Evolutionary conservation across 2,329 filamentous ascomycete species (phyloP).

Genomic region (Diaporthe citrichinensis): DNA sequence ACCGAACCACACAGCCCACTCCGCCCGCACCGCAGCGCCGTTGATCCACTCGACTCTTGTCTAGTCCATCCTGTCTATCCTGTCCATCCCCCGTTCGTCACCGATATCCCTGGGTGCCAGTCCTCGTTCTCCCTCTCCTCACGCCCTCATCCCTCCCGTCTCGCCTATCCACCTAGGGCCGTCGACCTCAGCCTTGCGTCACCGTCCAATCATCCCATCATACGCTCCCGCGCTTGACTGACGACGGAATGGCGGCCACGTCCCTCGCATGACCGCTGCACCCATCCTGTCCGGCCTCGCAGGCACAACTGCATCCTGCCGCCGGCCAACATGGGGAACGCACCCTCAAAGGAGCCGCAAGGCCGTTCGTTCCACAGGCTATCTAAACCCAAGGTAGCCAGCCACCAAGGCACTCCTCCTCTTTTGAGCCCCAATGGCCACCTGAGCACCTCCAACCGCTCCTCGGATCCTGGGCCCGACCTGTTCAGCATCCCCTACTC

Average conservation of each 20-base stretch:
- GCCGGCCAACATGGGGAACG: slow-evolving; percentile 40
- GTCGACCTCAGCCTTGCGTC: slow-evolving; percentile 31
- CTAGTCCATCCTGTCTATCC: slow-evolving; percentile 2
- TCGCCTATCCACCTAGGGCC: not conserved
- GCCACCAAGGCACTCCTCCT: slow-evolving; percentile 16
- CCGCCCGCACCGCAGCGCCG: not conserved
- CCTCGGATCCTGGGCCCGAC: slow-evolving; percentile 20
- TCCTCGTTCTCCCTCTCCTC: slow-evolving; percentile 15
- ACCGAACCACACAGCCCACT: slow-evolving; percentile 10
- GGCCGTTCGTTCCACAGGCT: slow-evolving; percentile 39
- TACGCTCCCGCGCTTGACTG: slow-evolving; percentile 28
- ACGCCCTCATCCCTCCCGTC: not conserved
- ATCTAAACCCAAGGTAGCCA: slow-evolving; percentile 37
- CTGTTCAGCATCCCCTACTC: slow-evolving; percentile 41
- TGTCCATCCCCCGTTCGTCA: slow-evolving; percentile 11
- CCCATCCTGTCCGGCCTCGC: slow-evolving; percentile 30
- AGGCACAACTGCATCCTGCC: slow-evolving; percentile 20
- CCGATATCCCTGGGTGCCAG: slow-evolving; percentile 28
- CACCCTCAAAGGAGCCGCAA: slow-evolving; percentile 39
- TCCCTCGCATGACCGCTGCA: slow-evolving; percentile 35
- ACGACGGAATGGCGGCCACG: slow-evolving; percentile 41
- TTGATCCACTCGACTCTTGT: slow-evolving; percentile 24
- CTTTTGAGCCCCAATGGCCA: slow-evolving; percentile 33
- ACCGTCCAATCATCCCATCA: slow-evolving; percentile 23
- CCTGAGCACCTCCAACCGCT: not conserved